Conservation (phyloP, 169 alveolate genomes). For the Plasmodium vinckei region DNA sequence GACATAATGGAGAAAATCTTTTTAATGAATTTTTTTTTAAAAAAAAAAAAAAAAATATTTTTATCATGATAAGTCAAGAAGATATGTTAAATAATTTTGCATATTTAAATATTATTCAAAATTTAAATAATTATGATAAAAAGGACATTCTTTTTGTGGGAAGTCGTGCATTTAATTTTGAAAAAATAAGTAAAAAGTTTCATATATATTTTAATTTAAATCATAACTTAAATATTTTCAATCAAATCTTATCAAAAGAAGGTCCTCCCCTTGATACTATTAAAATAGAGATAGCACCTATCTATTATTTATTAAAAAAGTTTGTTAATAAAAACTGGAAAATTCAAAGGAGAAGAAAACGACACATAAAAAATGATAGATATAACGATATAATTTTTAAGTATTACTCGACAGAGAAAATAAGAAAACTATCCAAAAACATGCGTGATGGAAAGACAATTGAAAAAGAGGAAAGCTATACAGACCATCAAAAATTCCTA, state of each 20-base stretch:
- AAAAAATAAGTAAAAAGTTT: slow-evolving; percentile 50
- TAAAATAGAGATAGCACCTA: background rate
- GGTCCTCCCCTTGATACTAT: background rate
- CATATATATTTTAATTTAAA: slow-evolving; percentile 56
- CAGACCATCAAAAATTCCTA: background rate
- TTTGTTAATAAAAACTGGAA: slow-evolving; percentile 45
- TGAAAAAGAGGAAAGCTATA: background rate
- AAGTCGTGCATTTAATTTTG: slow-evolving; percentile 60
- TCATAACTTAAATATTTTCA: slow-evolving; percentile 31
- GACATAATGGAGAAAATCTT: background rate
- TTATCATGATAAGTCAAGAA: slow-evolving; percentile 53
- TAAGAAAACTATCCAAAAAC: background rate
- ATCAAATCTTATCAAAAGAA: background rate
- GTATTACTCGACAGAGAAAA: slow-evolving; percentile 27
- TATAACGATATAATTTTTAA: slow-evolving; percentile 40
- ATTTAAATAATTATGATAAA: slow-evolving; percentile 44
- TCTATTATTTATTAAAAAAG: slow-evolving; percentile 27
- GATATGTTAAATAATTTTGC: slow-evolving; percentile 23
- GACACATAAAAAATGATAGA: background rate
- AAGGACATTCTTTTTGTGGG: slow-evolving; percentile 55
- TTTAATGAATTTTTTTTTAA: slow-evolving; percentile 3
- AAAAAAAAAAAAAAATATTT: slow-evolving; percentile 43
- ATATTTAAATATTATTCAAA: slow-evolving; percentile 32
- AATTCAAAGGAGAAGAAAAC: slow-evolving; percentile 10
- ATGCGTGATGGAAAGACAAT: background rate